Percentiles rank a stretch among this genome's conserved stretches.
These are phyloP conservation scores for Roridomyces roridus DNA, from an alignment of 768 basidiomycete genomes.

Conservation along the genomic window DNA sequence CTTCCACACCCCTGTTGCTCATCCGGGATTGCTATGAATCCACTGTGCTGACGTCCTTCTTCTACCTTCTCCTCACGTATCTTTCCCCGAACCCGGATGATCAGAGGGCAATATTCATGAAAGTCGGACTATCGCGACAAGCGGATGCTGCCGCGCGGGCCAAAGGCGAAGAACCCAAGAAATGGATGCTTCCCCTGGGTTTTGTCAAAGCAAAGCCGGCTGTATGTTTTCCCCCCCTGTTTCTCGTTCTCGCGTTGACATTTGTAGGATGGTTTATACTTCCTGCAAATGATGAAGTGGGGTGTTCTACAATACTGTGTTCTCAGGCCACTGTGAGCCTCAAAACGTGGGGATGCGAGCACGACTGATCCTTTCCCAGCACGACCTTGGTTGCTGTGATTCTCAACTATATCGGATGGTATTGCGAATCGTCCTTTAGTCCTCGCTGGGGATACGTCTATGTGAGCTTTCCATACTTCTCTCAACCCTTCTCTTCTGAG, in stretches of 20 bases:
- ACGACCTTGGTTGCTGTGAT: slow-evolving; percentile 68
- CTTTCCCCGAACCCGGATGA: slow-evolving; percentile 66
- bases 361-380: slow-evolving; percentile 28
- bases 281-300: slow-evolving; percentile 80
- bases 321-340: slow-evolving; percentile 59
- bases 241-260: not conserved
- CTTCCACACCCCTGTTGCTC: slow-evolving; percentile 72
- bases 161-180: slow-evolving; percentile 51
- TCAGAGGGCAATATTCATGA: slow-evolving; percentile 65
- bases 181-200: slow-evolving; percentile 77
- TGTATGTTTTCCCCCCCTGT: slow-evolving; percentile 38
- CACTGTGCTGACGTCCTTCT: slow-evolving; percentile 76
- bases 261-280: slow-evolving; percentile 49
- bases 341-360: not conserved
- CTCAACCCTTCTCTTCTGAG: not conserved
- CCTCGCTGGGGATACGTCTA: slow-evolving; percentile 74
- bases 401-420: slow-evolving; percentile 67
- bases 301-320: slow-evolving; percentile 77
- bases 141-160: slow-evolving; percentile 50
- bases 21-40: slow-evolving; percentile 80
- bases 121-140: slow-evolving; percentile 61
- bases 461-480: slow-evolving; percentile 40
- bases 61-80: slow-evolving; percentile 77
- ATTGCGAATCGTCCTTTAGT: slow-evolving; percentile 76
- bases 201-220: slow-evolving; percentile 67